phyloP scores from a whole-genome alignment of 805 yeast genomes.

The Maudiozyma bulderi region DNA sequence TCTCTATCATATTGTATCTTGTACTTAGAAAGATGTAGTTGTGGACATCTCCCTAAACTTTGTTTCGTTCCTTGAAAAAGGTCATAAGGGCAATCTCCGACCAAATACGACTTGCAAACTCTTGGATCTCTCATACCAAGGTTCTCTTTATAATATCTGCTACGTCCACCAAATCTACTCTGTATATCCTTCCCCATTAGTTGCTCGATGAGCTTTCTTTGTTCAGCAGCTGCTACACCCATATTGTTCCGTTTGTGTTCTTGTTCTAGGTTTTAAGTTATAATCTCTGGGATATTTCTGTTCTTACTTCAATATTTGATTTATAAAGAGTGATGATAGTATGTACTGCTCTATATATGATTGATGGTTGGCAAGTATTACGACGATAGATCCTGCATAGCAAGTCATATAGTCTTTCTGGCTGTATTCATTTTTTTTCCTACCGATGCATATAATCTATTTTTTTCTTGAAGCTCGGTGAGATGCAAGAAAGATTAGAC shows the following conservation, averaged over 20 bases:
- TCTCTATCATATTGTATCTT: constrained; percentile 56
- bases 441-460: no score
- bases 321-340: no score
- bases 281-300: no score
- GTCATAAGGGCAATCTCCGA: constrained; percentile 82
- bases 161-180: constrained; percentile 10
- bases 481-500: no score
- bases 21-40: constrained; percentile 63
- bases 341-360: no score
- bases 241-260: constrained; percentile 4
- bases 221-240: constrained; percentile 56
- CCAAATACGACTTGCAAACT: constrained; percentile 74
- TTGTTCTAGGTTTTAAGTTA: neutral
- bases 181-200: constrained; percentile 42
- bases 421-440: no score
- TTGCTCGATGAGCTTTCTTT: constrained; percentile 65
- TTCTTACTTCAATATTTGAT: no score
- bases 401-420: no score
- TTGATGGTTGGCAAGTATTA: no score
- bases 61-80: constrained; percentile 73
- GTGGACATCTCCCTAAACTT: constrained; percentile 72
- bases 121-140: constrained; percentile 41
- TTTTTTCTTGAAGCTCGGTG: no score
- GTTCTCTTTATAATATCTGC: constrained; percentile 10
- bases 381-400: no score